Evolutionary conservation across 1,139 yeast genomes (phyloP), one percentile per base, ranked within the genome.

Genomic region (Hansenula sp.): DNA sequence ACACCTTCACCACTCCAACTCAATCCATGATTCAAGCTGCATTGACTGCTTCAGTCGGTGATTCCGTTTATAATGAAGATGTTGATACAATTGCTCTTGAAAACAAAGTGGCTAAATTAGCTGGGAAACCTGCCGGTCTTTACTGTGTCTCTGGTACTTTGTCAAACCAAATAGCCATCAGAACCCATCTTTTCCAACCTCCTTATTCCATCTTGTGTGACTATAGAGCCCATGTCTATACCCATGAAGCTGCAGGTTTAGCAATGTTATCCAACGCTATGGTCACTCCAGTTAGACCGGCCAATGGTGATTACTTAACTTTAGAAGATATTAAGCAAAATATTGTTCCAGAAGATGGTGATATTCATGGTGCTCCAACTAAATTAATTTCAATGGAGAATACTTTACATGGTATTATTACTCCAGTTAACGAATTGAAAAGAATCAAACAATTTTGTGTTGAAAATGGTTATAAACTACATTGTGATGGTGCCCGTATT

Each of bases 401-500:
- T 67, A 90, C 98, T 4, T 64, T 89, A 39, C 91, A 86, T 55
- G 98, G 98, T 38, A 77, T 85, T 41, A 68, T 90, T 37, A 76
- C 81, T 65, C 98, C 97, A 13, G 60, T 86, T 42, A 94, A 84
- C 40, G 97, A 91, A 62, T 77, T 91, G 51, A 70, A 72, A 50
- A 76, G 81, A 51, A 90, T 91, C 54, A 76, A 87, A 43, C 73
- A 69, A 46, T 89, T 87, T 72, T 89, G 96, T 53, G 70, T 74
- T 48, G 77, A 71, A 43, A 74, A 84, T 56, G 76, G 76, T 45
- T 71, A 90, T 50, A 75, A 71, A 53, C 68, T 90, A 58, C 98
- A 91, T 62, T 78, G 90, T 59, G 98, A 91, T 61, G 98, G 98
- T 51, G 98, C 98, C n/a, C 76, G 98, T 55, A 71, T 91, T 48